These are phyloP conservation scores for Venturia carpophila DNA, from an alignment of 2,329 filamentous ascomycete species.

Conservation along the genomic window DNA sequence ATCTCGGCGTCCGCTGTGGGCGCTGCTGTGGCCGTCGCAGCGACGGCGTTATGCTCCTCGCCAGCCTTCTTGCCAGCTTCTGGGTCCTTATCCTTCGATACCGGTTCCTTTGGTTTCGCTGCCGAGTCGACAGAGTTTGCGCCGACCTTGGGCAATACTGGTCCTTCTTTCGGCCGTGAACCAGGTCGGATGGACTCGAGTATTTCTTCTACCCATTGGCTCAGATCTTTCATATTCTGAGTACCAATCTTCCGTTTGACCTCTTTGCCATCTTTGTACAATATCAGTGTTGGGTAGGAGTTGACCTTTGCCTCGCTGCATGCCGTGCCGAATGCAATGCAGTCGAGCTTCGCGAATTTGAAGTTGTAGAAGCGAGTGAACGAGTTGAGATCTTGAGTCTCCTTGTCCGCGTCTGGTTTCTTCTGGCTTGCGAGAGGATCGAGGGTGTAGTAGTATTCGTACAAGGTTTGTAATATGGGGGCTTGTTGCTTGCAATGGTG, in stretches of 20 bases:
- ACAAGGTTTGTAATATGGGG: slow-evolving; percentile 81
- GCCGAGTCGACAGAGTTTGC: slow-evolving; percentile 44
- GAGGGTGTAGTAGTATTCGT: slow-evolving; percentile 85
- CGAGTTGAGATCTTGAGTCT: slow-evolving; percentile 48
- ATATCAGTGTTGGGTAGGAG: slow-evolving; percentile 66
- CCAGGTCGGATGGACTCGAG: slow-evolving; percentile 75
- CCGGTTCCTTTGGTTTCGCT: slow-evolving; percentile 30
- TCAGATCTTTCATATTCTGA: slow-evolving; percentile 59
- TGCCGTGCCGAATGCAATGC: slow-evolving; percentile 70
- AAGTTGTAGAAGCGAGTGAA: slow-evolving; percentile 85
- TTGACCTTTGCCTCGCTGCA: slow-evolving; percentile 61
- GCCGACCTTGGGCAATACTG: slow-evolving; percentile 64
- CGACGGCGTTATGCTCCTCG: slow-evolving; percentile 24
- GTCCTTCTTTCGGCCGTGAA: slow-evolving; percentile 58
- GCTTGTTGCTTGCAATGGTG: slow-evolving; percentile 72
- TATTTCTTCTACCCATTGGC: slow-evolving; percentile 63
- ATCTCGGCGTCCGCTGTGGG: slow-evolving; percentile 25
- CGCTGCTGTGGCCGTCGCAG: slow-evolving; percentile 23
- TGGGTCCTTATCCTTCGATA: slow-evolving; percentile 31
- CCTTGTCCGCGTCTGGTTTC: slow-evolving; percentile 35
- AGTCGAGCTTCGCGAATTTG: slow-evolving; percentile 80
- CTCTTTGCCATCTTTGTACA: slow-evolving; percentile 72
- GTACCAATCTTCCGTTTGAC: slow-evolving; percentile 57
- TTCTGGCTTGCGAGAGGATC: slow-evolving; percentile 38
- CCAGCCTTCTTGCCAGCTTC: slow-evolving; percentile 27